Evolutionary conservation across 2,329 filamentous ascomycete species (phyloP), one percentile per base, ranked within the genome.

Genomic region (Aspergillus amoenus): DNA sequence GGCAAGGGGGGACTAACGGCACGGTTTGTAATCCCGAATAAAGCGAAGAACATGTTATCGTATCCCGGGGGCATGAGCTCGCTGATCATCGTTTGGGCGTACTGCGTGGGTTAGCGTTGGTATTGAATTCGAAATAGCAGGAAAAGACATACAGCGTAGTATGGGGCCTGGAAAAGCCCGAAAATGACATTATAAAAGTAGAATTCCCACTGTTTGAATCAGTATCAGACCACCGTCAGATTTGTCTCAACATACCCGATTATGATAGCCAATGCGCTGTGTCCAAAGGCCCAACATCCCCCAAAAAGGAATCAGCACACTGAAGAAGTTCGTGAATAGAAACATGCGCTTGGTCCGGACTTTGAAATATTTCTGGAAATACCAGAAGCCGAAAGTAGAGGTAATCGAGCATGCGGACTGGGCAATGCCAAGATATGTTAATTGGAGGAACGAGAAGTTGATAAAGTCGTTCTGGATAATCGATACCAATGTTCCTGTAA

Each of bases 71-170:
- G 76, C 61, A 75, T 77, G 13, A 78, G 67, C 41, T 78, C 75
- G 45, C 73, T 76, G 56, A 78, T 76, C 75, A 78, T 77, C 2
- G 74, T 77, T 68, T 78, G 75, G 12, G 75, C 67, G 56, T 77
- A 78, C 63, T 73, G 54, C 30, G 7, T 18, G 24, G 13, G n/a
- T 37, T 13, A 41, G 57, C 44, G 47, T 46, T 32, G 52, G 37
- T n/a, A 9, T 27, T 13, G 12, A n/a, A 17, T 11, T 50, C n/a
- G 42, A 13, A 39, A 40, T 39, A 17, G 15, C 24, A 15, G 18
- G 3, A 24, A 30, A 32, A n/a, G 58, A 41, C 66, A 47, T 66
- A 72, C 70, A 9, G 74, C 74, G 47, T 76, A 77, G 52, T 78
- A 76, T 5, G 75, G 74, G 1, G 75, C 75, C 56, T 78, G 75